A percentile compares a stretch with the other conserved stretches of the same genome.
Evolutionary conservation across 2,329 filamentous ascomycete species (phyloP).

Genomic region (Scedosporium dehoogii): DNA sequence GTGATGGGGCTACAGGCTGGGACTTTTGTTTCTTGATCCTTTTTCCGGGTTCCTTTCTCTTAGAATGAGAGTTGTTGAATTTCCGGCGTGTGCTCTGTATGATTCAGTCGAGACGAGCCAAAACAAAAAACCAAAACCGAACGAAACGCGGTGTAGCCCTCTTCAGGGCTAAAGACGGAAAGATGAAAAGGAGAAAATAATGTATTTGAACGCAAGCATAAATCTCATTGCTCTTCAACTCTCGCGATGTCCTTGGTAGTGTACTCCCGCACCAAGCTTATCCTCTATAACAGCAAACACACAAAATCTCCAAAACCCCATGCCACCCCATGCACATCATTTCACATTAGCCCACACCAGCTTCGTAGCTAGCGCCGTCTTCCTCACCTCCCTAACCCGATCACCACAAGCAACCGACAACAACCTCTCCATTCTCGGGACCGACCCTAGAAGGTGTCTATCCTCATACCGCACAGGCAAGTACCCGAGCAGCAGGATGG

Average conservation of each 20-base stretch:
- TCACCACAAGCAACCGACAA: conserved; percentile 44
- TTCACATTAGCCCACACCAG: conserved; percentile 34
- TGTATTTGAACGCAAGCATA: background rate
- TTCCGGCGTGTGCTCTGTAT: background rate
- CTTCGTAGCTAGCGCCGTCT: conserved; percentile 36
- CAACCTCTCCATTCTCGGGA: conserved; percentile 33
- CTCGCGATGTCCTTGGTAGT: background rate
- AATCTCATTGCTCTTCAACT: background rate
- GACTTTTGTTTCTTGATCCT: background rate
- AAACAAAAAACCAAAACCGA: background rate
- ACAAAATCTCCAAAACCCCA: background rate
- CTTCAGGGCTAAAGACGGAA: background rate
- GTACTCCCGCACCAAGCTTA: background rate
- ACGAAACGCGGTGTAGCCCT: no score
- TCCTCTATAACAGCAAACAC: no score
- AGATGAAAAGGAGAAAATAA: background rate
- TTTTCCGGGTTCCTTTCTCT: background rate
- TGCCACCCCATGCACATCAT: conserved; percentile 2
- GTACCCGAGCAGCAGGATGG: conserved; percentile 35
- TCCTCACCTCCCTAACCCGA: conserved; percentile 40
- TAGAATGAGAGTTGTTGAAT: background rate
- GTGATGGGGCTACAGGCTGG: background rate
- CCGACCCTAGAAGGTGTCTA: conserved; percentile 32
- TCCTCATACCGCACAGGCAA: conserved; percentile 40
- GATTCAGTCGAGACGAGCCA: background rate